Percentiles rank a stretch among this genome's conserved stretches.
Evolutionary conservation across 2,329 filamentous ascomycete species (phyloP).

Genomic region (Hypocreales sp.): DNA sequence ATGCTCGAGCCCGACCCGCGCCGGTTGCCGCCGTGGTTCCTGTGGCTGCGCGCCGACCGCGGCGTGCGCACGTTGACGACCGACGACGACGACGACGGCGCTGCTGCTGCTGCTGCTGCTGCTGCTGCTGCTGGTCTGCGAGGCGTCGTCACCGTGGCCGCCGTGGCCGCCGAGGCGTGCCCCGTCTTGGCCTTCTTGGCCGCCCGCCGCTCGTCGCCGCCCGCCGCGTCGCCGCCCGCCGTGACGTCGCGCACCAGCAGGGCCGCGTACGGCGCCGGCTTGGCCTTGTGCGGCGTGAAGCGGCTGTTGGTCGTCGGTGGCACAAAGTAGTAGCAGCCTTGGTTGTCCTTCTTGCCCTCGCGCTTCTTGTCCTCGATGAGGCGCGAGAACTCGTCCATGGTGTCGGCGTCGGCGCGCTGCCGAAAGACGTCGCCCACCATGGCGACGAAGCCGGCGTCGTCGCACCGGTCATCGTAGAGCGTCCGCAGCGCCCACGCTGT

Average conservation of each 20-base stretch:
- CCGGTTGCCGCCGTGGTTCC: slow-evolving; percentile 17
- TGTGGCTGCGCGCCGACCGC: slow-evolving; percentile 9
- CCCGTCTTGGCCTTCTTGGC: slow-evolving; percentile 21
- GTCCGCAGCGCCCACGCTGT: slow-evolving; percentile 46
- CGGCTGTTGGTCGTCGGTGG: slow-evolving; percentile 26
- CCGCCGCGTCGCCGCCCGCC: slow-evolving; percentile 4
- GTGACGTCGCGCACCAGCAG: slow-evolving; percentile 25
- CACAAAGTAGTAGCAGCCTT: slow-evolving; percentile 37
- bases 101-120: too few relatives aligned
- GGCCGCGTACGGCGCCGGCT: slow-evolving; percentile 31
- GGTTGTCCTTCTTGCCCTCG: slow-evolving; percentile 37
- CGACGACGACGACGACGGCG: slow-evolving; percentile 1
- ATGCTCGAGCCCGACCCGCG: slow-evolving; percentile 26
- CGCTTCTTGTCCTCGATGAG: slow-evolving; percentile 39
- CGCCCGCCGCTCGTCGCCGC: slow-evolving; percentile 9
- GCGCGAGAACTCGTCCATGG: slow-evolving; percentile 32
- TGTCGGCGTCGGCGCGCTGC: slow-evolving; percentile 37
- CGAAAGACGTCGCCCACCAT: slow-evolving; percentile 43
- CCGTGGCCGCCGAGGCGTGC: slow-evolving; percentile 6
- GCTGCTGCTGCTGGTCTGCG: too few relatives aligned
- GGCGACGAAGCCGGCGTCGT: slow-evolving; percentile 33
- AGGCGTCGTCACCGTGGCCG: too few relatives aligned
- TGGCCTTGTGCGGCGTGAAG: slow-evolving; percentile 27
- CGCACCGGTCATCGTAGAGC: slow-evolving; percentile 41
- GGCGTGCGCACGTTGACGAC: slow-evolving; percentile 17